Base-by-base conservation (phyloP, 2,329 filamentous ascomycete species). In the Aspergillus ustus region DNA sequence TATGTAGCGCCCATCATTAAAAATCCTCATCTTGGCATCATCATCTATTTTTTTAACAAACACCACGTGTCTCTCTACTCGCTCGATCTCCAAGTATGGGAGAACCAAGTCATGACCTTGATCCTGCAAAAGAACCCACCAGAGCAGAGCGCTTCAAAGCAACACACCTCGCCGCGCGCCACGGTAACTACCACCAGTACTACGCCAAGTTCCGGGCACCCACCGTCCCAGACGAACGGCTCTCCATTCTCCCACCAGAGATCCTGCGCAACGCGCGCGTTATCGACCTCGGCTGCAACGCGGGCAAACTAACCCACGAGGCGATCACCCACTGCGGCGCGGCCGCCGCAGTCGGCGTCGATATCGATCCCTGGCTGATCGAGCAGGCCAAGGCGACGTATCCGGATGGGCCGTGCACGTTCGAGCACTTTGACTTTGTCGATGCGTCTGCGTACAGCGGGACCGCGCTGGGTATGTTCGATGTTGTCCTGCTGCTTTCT, bases 151-250 rank as follows among this genome's bases (percentile, higher is more conserved):
- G 51, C 51, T 53, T 53, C 34, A 40, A 53, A 43, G 51, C 51
- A 7, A 53, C 51, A 17, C 51, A 53, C 51, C 51, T 53, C 51
- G 51, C 51, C 31, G 51, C 51, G n/a, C 51, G 51, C n/a, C 51
- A 53, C 20, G 51, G 51, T 31, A 53, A 53, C 51, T 53, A 53
- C 51, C 51, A 53, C 51, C 51, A 53, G 3, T 53, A 53, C 20
- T 53, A 53, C 19, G 31, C 51, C 51, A 53, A 53, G 31, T 53
- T 53, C 51, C 51, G 51, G 51, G 51, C 51, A 8, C 34, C 31
- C n/a, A 28, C 51, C 4, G 31, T 53, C n/a, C 51, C 51, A 11
- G 51, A 53, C 25, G 51, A 53, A 25, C 51, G 48, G 1, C 48
- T 51, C 29, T 51, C 48, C 7, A 51, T 51, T 51, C 48, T 51